Percentiles rank a stretch among this genome's conserved stretches.
Conservation (phyloP, 2,329 filamentous ascomycete genomes). For the Xylaria sp. region DNA sequence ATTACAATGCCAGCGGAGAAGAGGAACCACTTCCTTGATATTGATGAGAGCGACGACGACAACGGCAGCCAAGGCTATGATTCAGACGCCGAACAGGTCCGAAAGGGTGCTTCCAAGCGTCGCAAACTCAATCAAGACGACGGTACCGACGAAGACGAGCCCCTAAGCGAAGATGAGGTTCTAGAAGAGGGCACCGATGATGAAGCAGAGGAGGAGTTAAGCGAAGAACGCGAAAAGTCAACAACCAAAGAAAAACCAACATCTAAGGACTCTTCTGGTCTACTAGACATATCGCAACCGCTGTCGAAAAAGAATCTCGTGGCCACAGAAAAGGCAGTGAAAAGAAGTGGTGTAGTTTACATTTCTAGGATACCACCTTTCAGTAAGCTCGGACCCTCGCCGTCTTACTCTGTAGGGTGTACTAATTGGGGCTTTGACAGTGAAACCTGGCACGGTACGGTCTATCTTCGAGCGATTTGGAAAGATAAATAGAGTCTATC, state of each 20-base stretch:
- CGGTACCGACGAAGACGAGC: constrained; percentile 45
- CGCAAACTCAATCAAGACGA: constrained; percentile 47
- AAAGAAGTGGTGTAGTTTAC: constrained; percentile 83
- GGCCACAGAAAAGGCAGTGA: constrained; percentile 70
- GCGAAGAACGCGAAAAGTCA: constrained; percentile 36
- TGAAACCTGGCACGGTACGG: constrained; percentile 70
- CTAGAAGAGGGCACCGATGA: constrained; percentile 39
- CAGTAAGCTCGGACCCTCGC: constrained; percentile 64
- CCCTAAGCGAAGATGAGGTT: constrained; percentile 47
- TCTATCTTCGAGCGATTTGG: constrained; percentile 71
- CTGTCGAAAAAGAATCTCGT: constrained; percentile 75
- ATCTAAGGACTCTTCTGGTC: constrained; percentile 49
- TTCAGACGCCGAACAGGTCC: constrained; percentile 71
- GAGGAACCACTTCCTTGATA: constrained; percentile 76
- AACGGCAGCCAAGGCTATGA: constrained; percentile 66
- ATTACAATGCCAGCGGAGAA: constrained; percentile 72
- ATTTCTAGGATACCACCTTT: constrained; percentile 86
- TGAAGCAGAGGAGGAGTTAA: constrained; percentile 38
- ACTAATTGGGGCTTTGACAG: constrained; percentile 14
- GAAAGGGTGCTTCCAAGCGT: constrained; percentile 72
- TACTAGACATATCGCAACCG: constrained; percentile 63
- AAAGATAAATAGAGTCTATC: constrained; percentile 64
- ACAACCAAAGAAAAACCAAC: constrained; percentile 40
- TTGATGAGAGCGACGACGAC: constrained; percentile 68
- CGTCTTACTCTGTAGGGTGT: background rate